Evolutionary conservation across 2,329 filamentous ascomycete species (phyloP).

Genomic region (Colletotrichum sp.): DNA sequence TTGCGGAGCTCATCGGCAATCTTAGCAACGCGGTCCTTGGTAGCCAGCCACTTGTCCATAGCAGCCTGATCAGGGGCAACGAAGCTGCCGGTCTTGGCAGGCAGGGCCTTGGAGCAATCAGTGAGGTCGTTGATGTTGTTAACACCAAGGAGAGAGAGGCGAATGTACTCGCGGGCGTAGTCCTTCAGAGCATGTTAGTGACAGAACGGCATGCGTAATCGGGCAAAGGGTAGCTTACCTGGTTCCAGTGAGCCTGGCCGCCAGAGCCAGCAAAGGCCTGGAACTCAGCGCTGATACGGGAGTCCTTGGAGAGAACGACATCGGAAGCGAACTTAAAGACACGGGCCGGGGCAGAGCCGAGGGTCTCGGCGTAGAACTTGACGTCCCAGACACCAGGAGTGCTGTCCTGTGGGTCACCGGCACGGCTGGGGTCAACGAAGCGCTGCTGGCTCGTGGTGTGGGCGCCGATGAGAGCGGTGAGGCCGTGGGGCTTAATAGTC

Average conservation of each 20-base stretch:
- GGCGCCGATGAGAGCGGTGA: slow-evolving; percentile 59
- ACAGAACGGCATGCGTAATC: rapidly evolving
- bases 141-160: slow-evolving; percentile 59
- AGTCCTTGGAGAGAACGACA: slow-evolving; percentile 40
- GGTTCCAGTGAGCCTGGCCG: slow-evolving; percentile 45
- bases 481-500: slow-evolving; percentile 54
- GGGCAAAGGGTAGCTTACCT: slow-evolving; percentile 27
- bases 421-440: slow-evolving; percentile 43
- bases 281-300: slow-evolving; percentile 41
- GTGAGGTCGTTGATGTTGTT: slow-evolving; percentile 60
- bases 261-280: slow-evolving; percentile 35
- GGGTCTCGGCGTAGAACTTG: slow-evolving; percentile 51
- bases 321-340: slow-evolving; percentile 49
- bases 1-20: slow-evolving; percentile 38
- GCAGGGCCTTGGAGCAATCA: slow-evolving; percentile 60
- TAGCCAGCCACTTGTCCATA: slow-evolving; percentile 25
- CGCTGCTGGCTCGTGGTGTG: slow-evolving; percentile 57
- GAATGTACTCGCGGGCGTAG: slow-evolving; percentile 58
- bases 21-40: slow-evolving; percentile 41
- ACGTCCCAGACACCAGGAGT: slow-evolving; percentile 60
- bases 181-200: slow-evolving; percentile 34
- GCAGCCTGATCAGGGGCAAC: slow-evolving; percentile 11
- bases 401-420: slow-evolving; percentile 53
- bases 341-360: slow-evolving; percentile 34
- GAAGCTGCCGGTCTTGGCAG: slow-evolving; percentile 30